Evolutionary conservation across 371 early-diverging fungal genomes (phyloP), one percentile per base, ranked within the genome.

Genomic region (Syncephalastrum racemosum): DNA sequence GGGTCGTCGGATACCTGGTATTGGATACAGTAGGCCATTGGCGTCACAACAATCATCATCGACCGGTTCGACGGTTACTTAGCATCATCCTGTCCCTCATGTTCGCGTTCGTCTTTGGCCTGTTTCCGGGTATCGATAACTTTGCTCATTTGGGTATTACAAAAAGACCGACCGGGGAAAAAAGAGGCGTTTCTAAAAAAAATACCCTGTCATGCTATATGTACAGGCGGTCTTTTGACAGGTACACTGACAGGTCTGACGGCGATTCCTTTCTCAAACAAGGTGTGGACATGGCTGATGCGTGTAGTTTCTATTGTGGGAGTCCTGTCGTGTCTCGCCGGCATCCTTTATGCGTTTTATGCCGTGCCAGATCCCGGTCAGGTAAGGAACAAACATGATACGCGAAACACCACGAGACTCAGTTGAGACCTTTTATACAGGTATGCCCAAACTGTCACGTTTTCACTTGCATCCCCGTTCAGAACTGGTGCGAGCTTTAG

Each of bases 21-120:
- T 62, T 92, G 24, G 90, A 92, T 56, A 71, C 89, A 2, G 25
- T 90, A 27, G 79, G 81, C 48, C 82, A 89, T 70, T 92, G 92
- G 91, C 67, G 66, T 86, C 1, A 48, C 80, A 6, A 70, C 47
- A 10, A 31, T 10, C 36, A 31, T 10, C 50, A 10, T 39, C 2
- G 16, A 47, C 15, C 40, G 53, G 62, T 31, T 13, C 46, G 49
- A 16, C 47, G 49, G 16, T 31, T 56, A 4, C 6, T 19, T 3
- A 40, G 56, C 27, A 16, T 56, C 3, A 4, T 23, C 1, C 15
- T 56, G 46, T 23, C 56, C 20, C 40, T 56, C 49, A 44, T 58
- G 31, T 31, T 58, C 24, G 44, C 50, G 15, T 79, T 91, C 55
- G 66, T 70, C 10, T 60, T 88, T 42, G 89, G 93, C 0, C 73